Base-by-base conservation (phyloP, 345 rosid species). In the Citrus medica region DNA sequence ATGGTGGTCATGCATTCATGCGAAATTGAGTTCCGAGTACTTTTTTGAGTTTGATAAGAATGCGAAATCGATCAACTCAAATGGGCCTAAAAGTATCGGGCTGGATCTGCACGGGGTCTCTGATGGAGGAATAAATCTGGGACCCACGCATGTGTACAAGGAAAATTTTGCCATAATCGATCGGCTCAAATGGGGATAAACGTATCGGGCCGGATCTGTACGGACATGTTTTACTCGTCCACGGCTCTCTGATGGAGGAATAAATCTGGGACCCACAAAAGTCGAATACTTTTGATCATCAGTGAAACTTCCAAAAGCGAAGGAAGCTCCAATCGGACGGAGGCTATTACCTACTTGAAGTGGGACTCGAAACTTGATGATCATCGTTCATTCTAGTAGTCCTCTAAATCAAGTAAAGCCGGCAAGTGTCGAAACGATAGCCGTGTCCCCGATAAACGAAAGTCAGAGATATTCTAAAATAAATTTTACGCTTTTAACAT, bases 401-500 rank as follows among this genome's bases (percentile, higher is more conserved):
- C 72, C 66, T 55, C 69, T 55, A 55, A 4, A 30, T 32, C 0
- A 21, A 25, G 5, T 14, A 32, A 64, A 59, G 32, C 35, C 33
- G 66, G 85, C 88, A 84, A 53, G 85, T 82, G 83, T 78, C 79
- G 17, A 42, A 25, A 38, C 28, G 3, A 4, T 24, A 35, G 8
- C n/a, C 37, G 60, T 38, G 76, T 51, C 16, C 35, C 37, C 17
- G 16, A 48, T 3, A n/a, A 14, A 21, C 24, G 25, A 67, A 78
- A 78, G 75, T 81, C 80, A 32, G 79, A 60, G 79, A 71, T 56
- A 37, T 80, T 83, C 78, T 82, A 55, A 76, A 76, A 46, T 3
- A 46, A 3, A 46, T 3, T 70, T 76, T 83, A 66, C 71, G 80
- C 83, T 68, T 65, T 65, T 56, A 13, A 22, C 22, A 67, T 65